Evolutionary conservation across 1,139 yeast genomes (phyloP).

Genomic region (Chernovozyma sophiae-reginae): DNA sequence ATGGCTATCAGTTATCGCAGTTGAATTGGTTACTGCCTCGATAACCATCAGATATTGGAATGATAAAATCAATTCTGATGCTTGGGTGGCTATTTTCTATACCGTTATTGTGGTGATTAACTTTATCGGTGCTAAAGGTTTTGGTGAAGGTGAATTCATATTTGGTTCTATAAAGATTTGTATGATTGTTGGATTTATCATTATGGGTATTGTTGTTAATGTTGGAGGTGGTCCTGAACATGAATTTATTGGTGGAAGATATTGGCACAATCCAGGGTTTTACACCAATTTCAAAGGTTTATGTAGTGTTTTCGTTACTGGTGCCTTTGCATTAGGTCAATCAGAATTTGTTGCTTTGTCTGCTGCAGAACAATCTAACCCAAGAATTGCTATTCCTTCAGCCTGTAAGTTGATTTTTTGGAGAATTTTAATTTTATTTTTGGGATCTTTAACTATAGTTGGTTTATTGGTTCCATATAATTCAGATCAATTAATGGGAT

Average conservation of each 20-base stretch:
- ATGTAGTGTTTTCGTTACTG: constrained; percentile 26
- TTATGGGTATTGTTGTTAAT: constrained; percentile 27
- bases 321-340: constrained; percentile 25
- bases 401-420: constrained; percentile 33
- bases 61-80: constrained; percentile 22
- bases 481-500: constrained; percentile 28
- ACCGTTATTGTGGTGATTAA: constrained; percentile 22
- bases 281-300: constrained; percentile 29
- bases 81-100: constrained; percentile 25
- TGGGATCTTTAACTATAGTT: constrained; percentile 30
- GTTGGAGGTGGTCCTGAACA: constrained; percentile 23
- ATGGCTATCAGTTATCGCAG: constrained; percentile 39
- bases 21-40: constrained; percentile 40
- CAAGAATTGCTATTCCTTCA: constrained; percentile 28
- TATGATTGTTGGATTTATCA: constrained; percentile 24
- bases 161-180: constrained; percentile 19
- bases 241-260: constrained; percentile 25
- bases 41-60: constrained; percentile 36
- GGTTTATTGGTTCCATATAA: constrained; percentile 32
- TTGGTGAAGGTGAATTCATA: constrained; percentile 30
- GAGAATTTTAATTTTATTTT: constrained; percentile 27
- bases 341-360: constrained; percentile 32
- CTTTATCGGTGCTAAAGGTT: constrained; percentile 25
- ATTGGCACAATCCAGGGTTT: constrained; percentile 26
- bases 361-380: constrained; percentile 32